Base-by-base conservation (phyloP, 2,329 filamentous ascomycete genomes). In the Scedosporium dehoogii region DNA sequence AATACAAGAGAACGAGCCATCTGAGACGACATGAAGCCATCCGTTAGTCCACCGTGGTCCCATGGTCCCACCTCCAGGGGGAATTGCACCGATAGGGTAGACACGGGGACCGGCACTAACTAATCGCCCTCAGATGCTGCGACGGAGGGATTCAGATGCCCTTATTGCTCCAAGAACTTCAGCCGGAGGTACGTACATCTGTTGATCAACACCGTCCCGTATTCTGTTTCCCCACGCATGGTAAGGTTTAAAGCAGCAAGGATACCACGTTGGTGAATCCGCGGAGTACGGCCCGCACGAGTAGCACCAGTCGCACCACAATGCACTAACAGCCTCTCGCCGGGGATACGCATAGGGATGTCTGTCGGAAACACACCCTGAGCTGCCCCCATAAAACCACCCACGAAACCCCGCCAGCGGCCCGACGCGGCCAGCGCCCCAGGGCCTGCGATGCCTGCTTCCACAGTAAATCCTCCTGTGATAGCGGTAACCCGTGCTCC, bases 1-100 rank as follows among this genome's bases (percentile, higher is more conserved):
- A 62, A 55, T 62, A 62, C 33, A 57, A 62, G 53, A 57, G 60
- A 25, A 58, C 18, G 16, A 62, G 51, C 60, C 60, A 62, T 33
- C 53, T 62, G 3, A 55, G 60, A 25, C 51, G 60, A 7, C 61
- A 62, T 46, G 61, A 59, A 41, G 55, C 56, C 29, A 53, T 42
- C 9, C 61, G 61, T 62, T 29, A 23, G 61, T 62, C 42, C 41
- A n/a, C 58, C 14, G 25, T 44, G 7, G 27, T n/a, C 41, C 60
- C 23, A 61, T 44, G 7, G 27, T n/a, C 41, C 60, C 23, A 61
- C n/a, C 14, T 42, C 38, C 38, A 6, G 6, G 4, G 25, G 3
- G 7, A 6, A 21, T 46, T 14, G 33, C 33, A 41, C 44, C 14
- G n/a, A 53, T 60, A 60, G 14, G 25, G 23, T n/a, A 12, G 6